A percentile compares a stretch with the other conserved stretches of the same genome.
These are phyloP conservation scores for Rosa hybrid DNA, from an alignment of 331 rosid species.

Conservation along the genomic window DNA sequence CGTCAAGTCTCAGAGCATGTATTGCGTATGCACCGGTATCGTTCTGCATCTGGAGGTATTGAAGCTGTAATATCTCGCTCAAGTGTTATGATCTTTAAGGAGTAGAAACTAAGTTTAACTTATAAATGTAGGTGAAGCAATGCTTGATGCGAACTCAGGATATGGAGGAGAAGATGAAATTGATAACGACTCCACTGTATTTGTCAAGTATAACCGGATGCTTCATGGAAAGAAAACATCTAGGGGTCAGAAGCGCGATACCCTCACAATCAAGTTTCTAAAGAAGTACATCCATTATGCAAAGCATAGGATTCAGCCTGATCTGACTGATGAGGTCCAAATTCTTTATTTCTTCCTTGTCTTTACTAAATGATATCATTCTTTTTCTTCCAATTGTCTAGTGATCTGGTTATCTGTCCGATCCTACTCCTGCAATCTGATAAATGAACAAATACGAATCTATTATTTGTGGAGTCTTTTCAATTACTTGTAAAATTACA, in stretches of 20 bases:
- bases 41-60: constrained; percentile 82
- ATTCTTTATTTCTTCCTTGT: background rate
- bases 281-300: constrained; percentile 98
- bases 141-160: constrained; percentile 61
- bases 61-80: constrained; percentile 31
- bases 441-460: background rate
- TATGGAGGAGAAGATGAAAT: constrained; percentile 91
- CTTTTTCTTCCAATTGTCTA: background rate
- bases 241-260: constrained; percentile 77
- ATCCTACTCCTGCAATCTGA: background rate
- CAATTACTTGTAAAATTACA: constrained; percentile 1
- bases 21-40: constrained; percentile 93
- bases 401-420: background rate
- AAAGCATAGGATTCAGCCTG: constrained; percentile 97
- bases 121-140: constrained; percentile 60
- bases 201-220: constrained; percentile 89
- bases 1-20: constrained; percentile 91
- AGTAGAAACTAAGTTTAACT: constrained; percentile 22
- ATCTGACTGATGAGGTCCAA: constrained; percentile 86
- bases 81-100: constrained; percentile 15
- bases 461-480: background rate
- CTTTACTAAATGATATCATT: background rate
- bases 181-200: constrained; percentile 69
- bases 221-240: constrained; percentile 80
- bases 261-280: constrained; percentile 89